A percentile compares a stretch with the other conserved stretches of the same genome.
These are phyloP conservation scores for Dalbergia oliveri DNA, from an alignment of 306 rosid species.

Conservation along the genomic window DNA sequence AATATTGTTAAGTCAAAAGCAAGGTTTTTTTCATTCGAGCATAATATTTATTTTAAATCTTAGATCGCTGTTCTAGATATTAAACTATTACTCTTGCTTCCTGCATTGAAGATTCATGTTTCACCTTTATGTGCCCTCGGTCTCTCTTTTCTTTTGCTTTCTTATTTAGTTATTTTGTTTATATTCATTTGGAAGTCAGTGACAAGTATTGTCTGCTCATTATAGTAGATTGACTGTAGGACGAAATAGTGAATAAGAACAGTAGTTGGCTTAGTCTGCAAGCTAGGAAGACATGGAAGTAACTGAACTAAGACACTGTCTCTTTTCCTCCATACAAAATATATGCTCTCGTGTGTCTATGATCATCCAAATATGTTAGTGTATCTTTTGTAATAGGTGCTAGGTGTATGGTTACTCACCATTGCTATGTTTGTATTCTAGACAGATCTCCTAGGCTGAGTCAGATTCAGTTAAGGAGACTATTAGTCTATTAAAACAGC, in stretches of 20 bases:
- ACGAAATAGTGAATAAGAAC: too few relatives aligned
- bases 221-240: too few relatives aligned
- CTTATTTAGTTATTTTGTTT: background rate
- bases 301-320: too few relatives aligned
- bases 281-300: too few relatives aligned
- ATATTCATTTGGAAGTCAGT: background rate
- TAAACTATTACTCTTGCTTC: background rate
- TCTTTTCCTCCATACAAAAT: too few relatives aligned
- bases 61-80: background rate
- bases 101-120: constrained; percentile 8
- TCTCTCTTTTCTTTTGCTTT: constrained; percentile 19
- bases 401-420: background rate
- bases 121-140: background rate
- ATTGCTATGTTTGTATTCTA: background rate
- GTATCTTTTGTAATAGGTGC: background rate
- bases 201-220: background rate
- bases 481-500: background rate
- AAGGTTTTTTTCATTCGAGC: background rate
- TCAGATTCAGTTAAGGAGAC: too few relatives aligned
- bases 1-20: background rate
- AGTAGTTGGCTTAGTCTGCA: too few relatives aligned
- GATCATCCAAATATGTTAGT: background rate
- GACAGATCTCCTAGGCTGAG: too few relatives aligned
- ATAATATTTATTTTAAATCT: background rate
- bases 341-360: too few relatives aligned